Conservation (phyloP, 176 grass and related monocot species). For the Ampelocalamus luodianensis region DNA sequence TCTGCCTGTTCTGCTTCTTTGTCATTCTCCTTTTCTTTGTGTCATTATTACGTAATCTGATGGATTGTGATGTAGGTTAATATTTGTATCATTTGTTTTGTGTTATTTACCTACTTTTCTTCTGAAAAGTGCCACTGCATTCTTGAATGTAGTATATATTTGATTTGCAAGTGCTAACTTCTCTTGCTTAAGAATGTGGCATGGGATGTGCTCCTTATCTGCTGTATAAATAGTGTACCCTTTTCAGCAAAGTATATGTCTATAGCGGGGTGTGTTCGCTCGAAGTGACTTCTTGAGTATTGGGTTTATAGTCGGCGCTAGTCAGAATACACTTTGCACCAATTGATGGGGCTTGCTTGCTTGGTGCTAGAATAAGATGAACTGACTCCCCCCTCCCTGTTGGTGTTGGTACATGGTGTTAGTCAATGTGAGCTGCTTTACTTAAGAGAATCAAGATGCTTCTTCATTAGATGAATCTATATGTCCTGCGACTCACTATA, state of each 20-base stretch:
- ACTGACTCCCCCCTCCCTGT: too few relatives aligned
- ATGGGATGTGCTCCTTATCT: background rate
- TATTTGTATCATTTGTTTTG: background rate
- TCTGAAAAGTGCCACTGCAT: background rate
- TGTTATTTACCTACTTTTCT: background rate
- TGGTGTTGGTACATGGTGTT: background rate
- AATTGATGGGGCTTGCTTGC: background rate
- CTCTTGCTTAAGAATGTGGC: background rate
- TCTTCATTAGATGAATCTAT: background rate
- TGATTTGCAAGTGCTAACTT: background rate
- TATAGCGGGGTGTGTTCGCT: background rate
- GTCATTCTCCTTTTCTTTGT: background rate
- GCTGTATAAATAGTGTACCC: background rate
- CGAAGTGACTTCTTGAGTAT: background rate
- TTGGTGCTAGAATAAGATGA: background rate
- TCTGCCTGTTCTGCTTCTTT: background rate
- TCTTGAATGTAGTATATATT: constrained; percentile 14
- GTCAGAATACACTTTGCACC: background rate
- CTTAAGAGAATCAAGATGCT: background rate
- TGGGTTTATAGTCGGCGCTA: background rate
- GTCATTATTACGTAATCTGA: background rate
- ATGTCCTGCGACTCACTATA: background rate
- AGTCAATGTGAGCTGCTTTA: background rate
- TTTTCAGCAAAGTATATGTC: too few relatives aligned
- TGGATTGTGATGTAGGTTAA: constrained; percentile 17